Conservation (phyloP, 768 basidiomycete genomes). For the Aureoboletus auriporus region DNA sequence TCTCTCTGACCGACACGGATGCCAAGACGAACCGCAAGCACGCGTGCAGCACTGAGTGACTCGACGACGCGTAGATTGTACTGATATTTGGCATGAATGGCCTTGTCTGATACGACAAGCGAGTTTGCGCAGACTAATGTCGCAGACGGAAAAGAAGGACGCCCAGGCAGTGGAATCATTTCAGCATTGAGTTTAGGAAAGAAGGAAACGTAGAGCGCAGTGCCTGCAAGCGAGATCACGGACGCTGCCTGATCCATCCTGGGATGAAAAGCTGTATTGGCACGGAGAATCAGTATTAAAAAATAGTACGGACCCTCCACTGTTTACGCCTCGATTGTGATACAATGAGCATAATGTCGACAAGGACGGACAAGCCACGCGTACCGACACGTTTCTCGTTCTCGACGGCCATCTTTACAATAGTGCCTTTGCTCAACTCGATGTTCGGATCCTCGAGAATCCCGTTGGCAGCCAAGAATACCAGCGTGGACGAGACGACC, state of each 20-base stretch:
- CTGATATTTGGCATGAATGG: slow-evolving; percentile 64
- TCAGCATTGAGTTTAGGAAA: slow-evolving; percentile 67
- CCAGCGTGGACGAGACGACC: slow-evolving; percentile 82
- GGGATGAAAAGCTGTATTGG: slow-evolving; percentile 1
- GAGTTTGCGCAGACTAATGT: slow-evolving; percentile 40
- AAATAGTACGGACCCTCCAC: slow-evolving; percentile 55
- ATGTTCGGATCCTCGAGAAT: slow-evolving; percentile 37
- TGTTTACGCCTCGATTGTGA: slow-evolving; percentile 54
- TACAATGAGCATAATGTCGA: neutral
- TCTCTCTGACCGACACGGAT: slow-evolving; percentile 35
- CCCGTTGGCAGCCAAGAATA: slow-evolving; percentile 74
- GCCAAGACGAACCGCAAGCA: slow-evolving; percentile 60
- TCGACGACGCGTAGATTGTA: slow-evolving; percentile 95
- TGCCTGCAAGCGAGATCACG: slow-evolving; percentile 65
- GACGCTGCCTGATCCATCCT: slow-evolving; percentile 94
- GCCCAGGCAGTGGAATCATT: slow-evolving; percentile 56
- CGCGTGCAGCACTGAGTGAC: slow-evolving; percentile 72
- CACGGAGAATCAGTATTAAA: neutral
- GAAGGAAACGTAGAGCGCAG: slow-evolving; percentile 80
- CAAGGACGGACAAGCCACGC: slow-evolving; percentile 3
- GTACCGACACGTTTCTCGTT: slow-evolving; percentile 80
- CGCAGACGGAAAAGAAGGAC: slow-evolving; percentile 22
- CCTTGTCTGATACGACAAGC: slow-evolving; percentile 78
- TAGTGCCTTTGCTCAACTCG: slow-evolving; percentile 52
- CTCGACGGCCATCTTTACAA: slow-evolving; percentile 78